A percentile compares a stretch with the other conserved stretches of the same genome.
Conservation (phyloP, 768 basidiomycete species). For the Stropharia rugosoannulata region DNA sequence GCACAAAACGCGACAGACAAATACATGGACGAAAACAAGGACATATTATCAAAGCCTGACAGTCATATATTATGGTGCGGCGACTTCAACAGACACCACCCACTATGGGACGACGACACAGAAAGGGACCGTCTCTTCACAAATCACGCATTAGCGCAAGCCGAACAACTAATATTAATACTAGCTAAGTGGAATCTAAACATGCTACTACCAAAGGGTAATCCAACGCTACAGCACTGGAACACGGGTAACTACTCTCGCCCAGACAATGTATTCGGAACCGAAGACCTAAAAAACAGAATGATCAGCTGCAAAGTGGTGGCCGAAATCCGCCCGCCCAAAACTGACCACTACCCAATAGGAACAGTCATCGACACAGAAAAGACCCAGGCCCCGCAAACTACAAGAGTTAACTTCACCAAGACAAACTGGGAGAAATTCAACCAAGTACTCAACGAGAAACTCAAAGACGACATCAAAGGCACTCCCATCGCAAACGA, state of each 20-base stretch:
- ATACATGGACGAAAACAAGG: neutral
- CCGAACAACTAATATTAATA: neutral
- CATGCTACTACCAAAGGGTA: slow-evolving; percentile 18
- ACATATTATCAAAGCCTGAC: neutral
- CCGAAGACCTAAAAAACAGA: neutral
- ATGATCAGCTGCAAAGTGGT: neutral
- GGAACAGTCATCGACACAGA: neutral
- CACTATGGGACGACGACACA: neutral
- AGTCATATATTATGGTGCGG: neutral
- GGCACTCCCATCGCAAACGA: too few relatives aligned
- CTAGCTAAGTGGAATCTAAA: slow-evolving; percentile 10
- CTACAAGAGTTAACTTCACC: neutral
- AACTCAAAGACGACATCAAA: too few relatives aligned
- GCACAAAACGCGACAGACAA: neutral
- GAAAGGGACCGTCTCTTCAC: neutral
- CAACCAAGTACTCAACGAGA: too few relatives aligned
- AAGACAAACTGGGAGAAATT: slow-evolving; percentile 16
- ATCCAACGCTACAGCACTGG: slow-evolving; percentile 14
- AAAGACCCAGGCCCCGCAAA: neutral
- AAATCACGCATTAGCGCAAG: neutral
- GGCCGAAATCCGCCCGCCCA: neutral
- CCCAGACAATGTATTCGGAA: slow-evolving; percentile 5
- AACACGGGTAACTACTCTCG: slow-evolving; percentile 19
- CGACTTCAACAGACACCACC: neutral
- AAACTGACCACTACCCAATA: slow-evolving; percentile 6